Evolutionary conservation across 306 rosid species (phyloP), one percentile per base, ranked within the genome.

Genomic region (Ormosia emarginata): DNA sequence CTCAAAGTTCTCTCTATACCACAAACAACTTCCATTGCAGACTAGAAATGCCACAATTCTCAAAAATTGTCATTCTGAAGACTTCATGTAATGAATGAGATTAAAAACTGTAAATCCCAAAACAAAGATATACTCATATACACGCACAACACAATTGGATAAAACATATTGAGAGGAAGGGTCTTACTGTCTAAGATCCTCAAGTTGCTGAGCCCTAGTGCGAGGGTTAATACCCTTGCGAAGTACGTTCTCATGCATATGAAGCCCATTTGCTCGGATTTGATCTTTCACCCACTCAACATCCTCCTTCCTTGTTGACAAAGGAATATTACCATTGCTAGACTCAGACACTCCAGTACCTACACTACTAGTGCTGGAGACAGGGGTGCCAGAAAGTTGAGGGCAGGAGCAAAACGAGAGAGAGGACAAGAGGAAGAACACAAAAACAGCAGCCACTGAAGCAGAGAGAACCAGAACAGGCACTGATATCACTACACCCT

Each of bases 141-240:
- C 78, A 71, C 52, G 53, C 5, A n/a, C 52, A 74, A 3, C 8
- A n/a, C 52, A 74, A 3, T 5, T 57, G 68, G 17, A 66, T 34
- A 49, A 71, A 53, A 56, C 65, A 41, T 18, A 73, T 32, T 13
- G 55, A 65, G 62, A 77, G 52, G 57, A 81, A 30, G 75, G 57
- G 36, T 57, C 94, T 65, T 40, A 94, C 97, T 88, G 86, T 68
- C 81, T 73, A 75, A 94, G 88, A 90, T 92, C 98, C 85, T 90
- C 91, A 50, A 94, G 98, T 83, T 94, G 97, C 75, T 94, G 90
- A 50, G 84, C 96, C 78, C 98, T 80, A 4, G 96, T 87, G 47
- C 96, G 92, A 71, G 97, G 98, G 67, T 94, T 94, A 67, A 94
- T 94, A 41, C 98, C 98, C 88, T 94, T 94, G 8, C 98, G 91